Conservation (phyloP, 352 stramenopile genomes). For the Globisporangium acanthophoron region DNA sequence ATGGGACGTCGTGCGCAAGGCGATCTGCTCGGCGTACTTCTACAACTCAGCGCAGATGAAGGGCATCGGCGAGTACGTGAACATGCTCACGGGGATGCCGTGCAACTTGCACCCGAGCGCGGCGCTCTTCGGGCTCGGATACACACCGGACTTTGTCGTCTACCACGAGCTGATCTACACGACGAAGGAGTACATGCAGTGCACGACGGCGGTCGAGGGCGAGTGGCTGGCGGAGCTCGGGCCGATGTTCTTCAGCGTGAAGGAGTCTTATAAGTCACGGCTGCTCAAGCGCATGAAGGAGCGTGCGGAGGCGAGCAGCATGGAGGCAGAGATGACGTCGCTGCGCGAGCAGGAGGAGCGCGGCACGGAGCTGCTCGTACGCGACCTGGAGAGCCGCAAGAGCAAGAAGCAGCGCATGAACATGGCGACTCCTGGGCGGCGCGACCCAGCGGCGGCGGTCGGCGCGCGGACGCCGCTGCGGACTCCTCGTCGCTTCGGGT, state of each 20-base stretch:
- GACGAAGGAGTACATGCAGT: conserved; percentile 98
- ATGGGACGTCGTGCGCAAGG: conserved; percentile 98
- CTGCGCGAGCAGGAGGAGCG: conserved; percentile 13
- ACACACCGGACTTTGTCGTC: conserved; percentile 98
- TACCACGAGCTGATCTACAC: conserved; percentile 99
- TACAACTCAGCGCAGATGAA: conserved; percentile 99
- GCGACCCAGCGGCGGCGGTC: conserved; percentile 17
- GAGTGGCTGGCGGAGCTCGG: conserved; percentile 99
- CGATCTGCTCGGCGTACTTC: conserved; percentile 99
- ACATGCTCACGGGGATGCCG: conserved; percentile 98
- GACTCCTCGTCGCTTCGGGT: conserved; percentile 63
- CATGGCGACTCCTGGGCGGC: conserved; percentile 49
- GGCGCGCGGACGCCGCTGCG: conserved; percentile 43
- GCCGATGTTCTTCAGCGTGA: conserved; percentile 99
- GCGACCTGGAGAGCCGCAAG: conserved; percentile 17
- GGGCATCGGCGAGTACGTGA: conserved; percentile 99
- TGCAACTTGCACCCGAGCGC: conserved; percentile 96
- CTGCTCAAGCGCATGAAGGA: conserved; percentile 89
- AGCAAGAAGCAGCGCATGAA: conserved; percentile 61
- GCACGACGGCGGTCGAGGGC: conserved; percentile 97
- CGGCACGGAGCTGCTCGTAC: conserved; percentile 15
- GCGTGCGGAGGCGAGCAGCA: conserved; percentile 54
- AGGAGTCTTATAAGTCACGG: conserved; percentile 93
- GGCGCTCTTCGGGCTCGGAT: conserved; percentile 97
- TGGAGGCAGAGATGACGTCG: conserved; percentile 83